Evolutionary conservation across 495 filamentous ascomycete species (phyloP).

Genomic region (Aspergillus bridgeri): DNA sequence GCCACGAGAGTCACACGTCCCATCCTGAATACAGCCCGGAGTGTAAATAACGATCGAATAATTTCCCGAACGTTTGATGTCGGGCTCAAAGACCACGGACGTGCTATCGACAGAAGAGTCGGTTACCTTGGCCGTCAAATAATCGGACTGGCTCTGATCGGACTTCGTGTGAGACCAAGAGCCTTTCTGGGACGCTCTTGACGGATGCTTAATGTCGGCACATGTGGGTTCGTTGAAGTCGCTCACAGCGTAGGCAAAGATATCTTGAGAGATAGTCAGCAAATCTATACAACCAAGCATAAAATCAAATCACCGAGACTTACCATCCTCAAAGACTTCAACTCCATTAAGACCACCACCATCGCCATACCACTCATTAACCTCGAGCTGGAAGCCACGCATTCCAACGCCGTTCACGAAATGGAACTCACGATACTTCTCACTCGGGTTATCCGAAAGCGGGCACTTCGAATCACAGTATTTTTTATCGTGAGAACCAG

Average conservation of each 20-base stretch:
- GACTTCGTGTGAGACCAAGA: conserved; percentile 67
- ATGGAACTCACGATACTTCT: conserved; percentile 79
- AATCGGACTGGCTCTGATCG: conserved; percentile 62
- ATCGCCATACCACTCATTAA: conserved; percentile 78
- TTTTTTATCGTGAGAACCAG: conserved; percentile 56
- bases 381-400: conserved; percentile 81
- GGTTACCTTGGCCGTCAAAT: conserved; percentile 65
- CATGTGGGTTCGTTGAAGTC: conserved; percentile 88
- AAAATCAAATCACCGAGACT: conserved; percentile 12
- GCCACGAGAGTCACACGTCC: conserved; percentile 70
- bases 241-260: conserved; percentile 78
- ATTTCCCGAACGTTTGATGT: conserved; percentile 85
- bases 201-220: conserved; percentile 59
- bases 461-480: conserved; percentile 78
- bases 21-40: conserved; percentile 81
- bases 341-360: conserved; percentile 88
- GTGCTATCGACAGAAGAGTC: conserved; percentile 49
- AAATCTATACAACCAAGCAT: background rate
- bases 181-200: conserved; percentile 64
- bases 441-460: conserved; percentile 60
- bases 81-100: conserved; percentile 72
- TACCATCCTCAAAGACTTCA: conserved; percentile 78
- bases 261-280: conserved; percentile 53
- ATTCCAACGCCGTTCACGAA: conserved; percentile 88
- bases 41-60: conserved; percentile 88